Conservation (phyloP, 768 basidiomycete species). For the Terana coerulea region DNA sequence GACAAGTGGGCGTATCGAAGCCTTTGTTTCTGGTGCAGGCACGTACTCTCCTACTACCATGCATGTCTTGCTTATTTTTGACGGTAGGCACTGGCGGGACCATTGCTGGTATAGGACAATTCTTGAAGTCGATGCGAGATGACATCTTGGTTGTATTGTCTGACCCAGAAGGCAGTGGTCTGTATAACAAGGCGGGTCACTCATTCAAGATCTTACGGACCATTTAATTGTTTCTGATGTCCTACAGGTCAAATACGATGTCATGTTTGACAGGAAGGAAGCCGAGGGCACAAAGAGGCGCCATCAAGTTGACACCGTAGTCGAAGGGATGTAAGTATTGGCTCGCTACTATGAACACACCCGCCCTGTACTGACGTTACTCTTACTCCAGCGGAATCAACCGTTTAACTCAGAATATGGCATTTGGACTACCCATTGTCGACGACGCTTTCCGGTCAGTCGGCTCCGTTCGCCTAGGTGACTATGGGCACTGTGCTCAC, state of each 20-base stretch:
- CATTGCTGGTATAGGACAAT: conserved; percentile 79
- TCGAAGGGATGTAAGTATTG: conserved; percentile 77
- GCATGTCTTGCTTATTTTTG: not conserved
- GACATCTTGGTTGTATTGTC: conserved; percentile 69
- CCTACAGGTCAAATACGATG: conserved; percentile 76
- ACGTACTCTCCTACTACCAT: conserved; percentile 10
- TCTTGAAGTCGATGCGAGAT: conserved; percentile 71
- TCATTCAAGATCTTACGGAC: not conserved
- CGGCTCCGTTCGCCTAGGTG: too few species aligned
- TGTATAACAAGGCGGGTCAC: conserved; percentile 80
- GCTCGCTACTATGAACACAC: not conserved
- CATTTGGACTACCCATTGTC: conserved; percentile 77
- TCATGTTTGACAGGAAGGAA: conserved; percentile 93
- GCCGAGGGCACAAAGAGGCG: conserved; percentile 90
- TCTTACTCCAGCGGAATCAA: conserved; percentile 76
- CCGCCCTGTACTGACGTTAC: not conserved
- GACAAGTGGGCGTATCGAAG: conserved; percentile 75
- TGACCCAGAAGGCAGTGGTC: conserved; percentile 92
- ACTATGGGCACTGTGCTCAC: too few species aligned
- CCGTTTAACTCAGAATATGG: conserved; percentile 86
- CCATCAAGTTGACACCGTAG: conserved; percentile 94
- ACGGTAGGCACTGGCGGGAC: conserved; percentile 94
- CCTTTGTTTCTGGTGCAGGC: conserved; percentile 92
- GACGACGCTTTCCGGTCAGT: conserved; percentile 83
- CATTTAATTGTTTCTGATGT: not conserved